Evolutionary conservation across 257 asterid genomes (phyloP).

Genomic region (Nicotiana otophora): DNA sequence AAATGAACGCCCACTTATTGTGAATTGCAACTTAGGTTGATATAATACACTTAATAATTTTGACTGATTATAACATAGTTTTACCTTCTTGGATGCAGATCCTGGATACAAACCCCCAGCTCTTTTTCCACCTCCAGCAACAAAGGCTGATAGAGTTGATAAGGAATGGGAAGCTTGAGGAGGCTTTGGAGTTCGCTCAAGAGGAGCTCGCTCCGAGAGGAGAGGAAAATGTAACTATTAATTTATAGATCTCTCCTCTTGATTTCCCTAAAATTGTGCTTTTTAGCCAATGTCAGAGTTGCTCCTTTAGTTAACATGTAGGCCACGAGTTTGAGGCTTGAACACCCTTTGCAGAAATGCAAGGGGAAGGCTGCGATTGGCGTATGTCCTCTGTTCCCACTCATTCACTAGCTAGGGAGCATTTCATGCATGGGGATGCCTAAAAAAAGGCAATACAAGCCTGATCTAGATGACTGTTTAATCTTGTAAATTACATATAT

Average conservation of each 20-base stretch:
- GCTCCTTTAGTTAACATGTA: neutral
- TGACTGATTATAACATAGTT: neutral
- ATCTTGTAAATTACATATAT: neutral
- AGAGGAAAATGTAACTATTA: slow-evolving; percentile 69
- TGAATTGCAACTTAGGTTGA: neutral
- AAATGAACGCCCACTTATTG: neutral
- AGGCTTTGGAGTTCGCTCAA: slow-evolving; percentile 91
- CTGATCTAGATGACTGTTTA: neutral
- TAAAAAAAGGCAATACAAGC: neutral
- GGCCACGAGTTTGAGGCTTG: neutral
- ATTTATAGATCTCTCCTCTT: neutral
- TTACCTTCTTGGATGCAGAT: slow-evolving; percentile 49
- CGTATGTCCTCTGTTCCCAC: neutral
- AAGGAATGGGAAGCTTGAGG: slow-evolving; percentile 66
- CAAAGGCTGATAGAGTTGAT: slow-evolving; percentile 83
- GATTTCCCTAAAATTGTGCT: neutral
- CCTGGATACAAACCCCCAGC: slow-evolving; percentile 83
- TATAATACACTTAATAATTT: neutral
- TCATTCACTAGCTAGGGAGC: neutral
- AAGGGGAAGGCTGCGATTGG: neutral
- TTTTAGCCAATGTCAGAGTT: neutral
- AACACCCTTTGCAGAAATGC: neutral
- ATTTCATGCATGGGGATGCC: neutral
- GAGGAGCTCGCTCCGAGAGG: slow-evolving; percentile 96
- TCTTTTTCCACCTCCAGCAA: slow-evolving; percentile 90